Evolutionary conservation across 2,329 filamentous ascomycete species (phyloP), one percentile per base, ranked within the genome.

Genomic region (Nemania abortiva): DNA sequence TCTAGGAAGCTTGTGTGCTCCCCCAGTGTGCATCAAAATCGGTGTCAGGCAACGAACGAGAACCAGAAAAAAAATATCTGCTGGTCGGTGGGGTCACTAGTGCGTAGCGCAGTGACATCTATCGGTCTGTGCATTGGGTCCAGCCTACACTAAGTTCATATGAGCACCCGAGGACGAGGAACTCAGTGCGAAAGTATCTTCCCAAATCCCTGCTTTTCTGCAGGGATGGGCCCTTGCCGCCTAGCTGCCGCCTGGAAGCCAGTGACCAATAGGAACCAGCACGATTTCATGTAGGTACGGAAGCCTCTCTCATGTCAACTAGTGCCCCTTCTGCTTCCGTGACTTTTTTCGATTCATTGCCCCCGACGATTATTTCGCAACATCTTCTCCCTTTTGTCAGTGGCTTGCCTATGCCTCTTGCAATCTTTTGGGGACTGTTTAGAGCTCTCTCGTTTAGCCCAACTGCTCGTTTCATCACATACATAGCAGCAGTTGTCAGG

Each of bases 71-170:
- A 65, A 65, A 60, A 67, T 31, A 71, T 62, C 70, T 57, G 64
- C 63, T 66, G 65, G 66, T 42, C 22, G 58, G 61, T 55, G 70
- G 54, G 62, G 65, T 13, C 52, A n/a, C 50, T 69, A 69, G 63
- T 37, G 34, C n/a, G 49, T 52, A 58, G 65, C 47, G 15, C 29
- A 15, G 67, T 53, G 67, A 72, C 70, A 62, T 67, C 18, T 13
- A 7, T 22, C 39, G 34, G 42, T 56, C 59, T 20, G 66, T 66
- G 57, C 64, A 50, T 39, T 49, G 29, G 22, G 9, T 20, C 55
- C 11, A 7, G 45, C 52, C 27, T 42, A 3, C 63, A 58, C 59
- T 59, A 29, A 34, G 49, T 58, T 62, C 58, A 22, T 66, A 58
- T 64, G 68, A 20, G 27, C 24, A n/a, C 24, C 6, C 9, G 42